phyloP scores from a whole-genome alignment of 2,329 filamentous ascomycete genomes.

The Alternaria infectoria region DNA sequence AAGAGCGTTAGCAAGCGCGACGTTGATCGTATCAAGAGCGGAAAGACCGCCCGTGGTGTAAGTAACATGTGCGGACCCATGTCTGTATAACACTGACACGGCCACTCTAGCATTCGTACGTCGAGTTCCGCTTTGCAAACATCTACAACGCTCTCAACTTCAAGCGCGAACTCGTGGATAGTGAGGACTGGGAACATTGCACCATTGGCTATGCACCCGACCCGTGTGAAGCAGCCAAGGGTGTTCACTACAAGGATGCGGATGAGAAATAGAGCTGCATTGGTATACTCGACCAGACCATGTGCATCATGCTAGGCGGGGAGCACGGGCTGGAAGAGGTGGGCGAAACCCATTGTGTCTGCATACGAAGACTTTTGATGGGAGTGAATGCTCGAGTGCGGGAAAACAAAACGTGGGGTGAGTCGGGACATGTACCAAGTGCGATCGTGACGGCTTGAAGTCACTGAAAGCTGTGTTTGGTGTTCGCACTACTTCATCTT shows the following conservation, averaged over 20 bases:
- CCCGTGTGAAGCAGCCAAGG: conserved; percentile 46
- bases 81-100: conserved; percentile 11
- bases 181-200: conserved; percentile 56
- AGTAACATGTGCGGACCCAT: conserved; percentile 19
- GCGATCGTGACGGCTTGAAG: background rate
- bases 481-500: background rate
- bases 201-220: conserved; percentile 52
- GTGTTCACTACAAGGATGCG: conserved; percentile 36
- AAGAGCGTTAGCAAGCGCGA: conserved; percentile 47
- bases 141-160: conserved; percentile 56
- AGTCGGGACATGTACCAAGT: background rate
- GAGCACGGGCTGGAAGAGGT: background rate
- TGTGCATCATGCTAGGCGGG: background rate
- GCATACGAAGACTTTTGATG: background rate
- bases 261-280: conserved; percentile 12
- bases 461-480: background rate
- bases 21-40: conserved; percentile 54
- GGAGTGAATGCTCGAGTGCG: background rate
- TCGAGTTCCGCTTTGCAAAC: conserved; percentile 57
- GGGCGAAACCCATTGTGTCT: background rate
- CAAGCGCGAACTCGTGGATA: conserved; percentile 47
- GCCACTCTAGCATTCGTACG: conserved; percentile 47
- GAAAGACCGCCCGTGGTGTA: conserved; percentile 51
- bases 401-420: background rate
- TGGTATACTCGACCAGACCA: background rate